Conservation (phyloP, 352 stramenopile species). For the Globisporangium camurandrum region DNA sequence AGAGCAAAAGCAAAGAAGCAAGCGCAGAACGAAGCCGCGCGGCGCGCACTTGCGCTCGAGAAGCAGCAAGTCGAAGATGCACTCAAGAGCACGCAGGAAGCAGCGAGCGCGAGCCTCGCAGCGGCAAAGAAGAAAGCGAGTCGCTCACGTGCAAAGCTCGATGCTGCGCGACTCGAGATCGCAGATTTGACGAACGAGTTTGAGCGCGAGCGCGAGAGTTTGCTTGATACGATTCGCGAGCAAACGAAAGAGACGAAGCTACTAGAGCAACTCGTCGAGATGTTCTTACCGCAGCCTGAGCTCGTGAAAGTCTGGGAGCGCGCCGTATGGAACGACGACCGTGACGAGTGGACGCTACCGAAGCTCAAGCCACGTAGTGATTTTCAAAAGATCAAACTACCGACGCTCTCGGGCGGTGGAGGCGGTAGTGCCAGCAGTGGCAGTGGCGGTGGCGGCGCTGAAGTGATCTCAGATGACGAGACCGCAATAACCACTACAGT, state of each 20-base stretch:
- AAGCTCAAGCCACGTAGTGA: conserved; percentile 73
- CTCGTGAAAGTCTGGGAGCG: conserved; percentile 86
- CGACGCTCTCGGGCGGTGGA: conserved; percentile 25
- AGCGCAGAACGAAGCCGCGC: conserved; percentile 47
- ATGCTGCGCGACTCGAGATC: conserved; percentile 78
- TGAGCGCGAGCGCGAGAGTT: conserved; percentile 74
- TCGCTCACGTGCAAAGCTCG: conserved; percentile 64
- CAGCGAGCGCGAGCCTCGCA: conserved; percentile 42
- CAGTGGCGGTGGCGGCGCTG: conserved; percentile 44
- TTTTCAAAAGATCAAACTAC: conserved; percentile 76
- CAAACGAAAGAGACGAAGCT: conserved; percentile 86
- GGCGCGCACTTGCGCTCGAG: conserved; percentile 49
- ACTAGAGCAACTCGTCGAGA: conserved; percentile 79
- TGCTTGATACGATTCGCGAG: conserved; percentile 85
- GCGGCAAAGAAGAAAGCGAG: conserved; percentile 53
- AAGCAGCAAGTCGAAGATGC: conserved; percentile 74
- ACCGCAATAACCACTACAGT: conserved; percentile 10
- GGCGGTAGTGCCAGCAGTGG: not conserved
- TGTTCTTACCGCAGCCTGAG: conserved; percentile 81
- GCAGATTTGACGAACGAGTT: conserved; percentile 78
- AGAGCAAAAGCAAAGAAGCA: conserved; percentile 69
- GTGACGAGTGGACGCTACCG: conserved; percentile 67
- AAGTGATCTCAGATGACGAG: conserved; percentile 56
- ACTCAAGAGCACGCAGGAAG: conserved; percentile 61
- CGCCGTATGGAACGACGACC: conserved; percentile 76